Conservation (phyloP, 495 filamentous ascomycete species). For the Xylaria castorea region DNA sequence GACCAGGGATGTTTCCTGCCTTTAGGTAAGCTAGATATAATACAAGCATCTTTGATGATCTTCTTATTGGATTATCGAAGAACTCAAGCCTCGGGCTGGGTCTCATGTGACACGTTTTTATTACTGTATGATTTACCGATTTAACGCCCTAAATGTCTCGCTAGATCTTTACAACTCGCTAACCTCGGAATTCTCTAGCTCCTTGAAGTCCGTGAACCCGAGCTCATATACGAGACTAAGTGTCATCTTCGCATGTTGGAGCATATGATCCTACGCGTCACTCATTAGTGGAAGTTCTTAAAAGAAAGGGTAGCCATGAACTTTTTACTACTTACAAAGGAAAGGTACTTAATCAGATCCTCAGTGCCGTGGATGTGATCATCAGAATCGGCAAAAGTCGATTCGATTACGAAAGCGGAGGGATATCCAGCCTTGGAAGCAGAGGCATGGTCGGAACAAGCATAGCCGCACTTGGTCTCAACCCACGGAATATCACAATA, state of each 20-base stretch:
- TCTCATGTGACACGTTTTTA: background rate
- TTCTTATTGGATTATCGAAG: background rate
- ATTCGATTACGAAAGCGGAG: conserved; percentile 94
- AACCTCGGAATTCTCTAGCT: conserved; percentile 43
- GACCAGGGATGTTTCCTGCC: background rate
- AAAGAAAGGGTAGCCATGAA: background rate
- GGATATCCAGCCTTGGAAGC: conserved; percentile 96
- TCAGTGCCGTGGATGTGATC: conserved; percentile 91
- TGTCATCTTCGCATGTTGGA: conserved; percentile 93
- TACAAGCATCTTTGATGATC: background rate
- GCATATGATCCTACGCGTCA: conserved; percentile 76
- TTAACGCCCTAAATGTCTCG: background rate
- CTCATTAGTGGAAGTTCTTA: background rate
- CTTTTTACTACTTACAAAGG: conserved; percentile 59
- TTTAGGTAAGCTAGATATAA: background rate
- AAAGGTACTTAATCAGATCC: conserved; percentile 85
- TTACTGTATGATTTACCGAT: background rate
- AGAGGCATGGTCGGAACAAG: conserved; percentile 96
- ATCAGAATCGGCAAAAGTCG: conserved; percentile 81
- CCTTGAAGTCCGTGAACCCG: conserved; percentile 66
- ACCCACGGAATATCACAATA: conserved; percentile 92
- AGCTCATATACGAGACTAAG: conserved; percentile 90
- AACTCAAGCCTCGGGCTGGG: background rate
- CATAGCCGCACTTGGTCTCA: conserved; percentile 94
- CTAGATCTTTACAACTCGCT: conserved; percentile 37